These are phyloP conservation scores for Lophium mytilinum DNA, from an alignment of 495 filamentous ascomycete species.

Conservation along the genomic window DNA sequence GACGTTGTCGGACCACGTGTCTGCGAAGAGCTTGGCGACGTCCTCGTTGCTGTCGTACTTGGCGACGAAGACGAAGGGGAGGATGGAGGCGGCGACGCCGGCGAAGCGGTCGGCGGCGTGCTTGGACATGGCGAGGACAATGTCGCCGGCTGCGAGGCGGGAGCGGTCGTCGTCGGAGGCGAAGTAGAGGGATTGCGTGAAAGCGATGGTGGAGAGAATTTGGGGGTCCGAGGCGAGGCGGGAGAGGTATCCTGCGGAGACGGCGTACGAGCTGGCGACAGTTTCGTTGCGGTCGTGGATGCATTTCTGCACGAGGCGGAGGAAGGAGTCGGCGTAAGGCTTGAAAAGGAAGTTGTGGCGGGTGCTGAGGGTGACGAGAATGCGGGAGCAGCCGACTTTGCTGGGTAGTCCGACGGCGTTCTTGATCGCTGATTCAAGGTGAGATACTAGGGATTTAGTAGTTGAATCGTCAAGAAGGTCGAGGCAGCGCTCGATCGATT, in stretches of 20 bases:
- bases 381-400: constrained; percentile 80
- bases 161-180: constrained; percentile 60
- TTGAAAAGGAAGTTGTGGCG: constrained; percentile 63
- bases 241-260: constrained; percentile 75
- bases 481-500: constrained; percentile 83
- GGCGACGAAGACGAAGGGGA: constrained; percentile 82
- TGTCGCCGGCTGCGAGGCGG: constrained; percentile 69
- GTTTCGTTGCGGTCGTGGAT: constrained; percentile 87
- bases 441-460: constrained; percentile 63
- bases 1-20: constrained; percentile 84
- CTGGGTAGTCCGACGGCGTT: constrained; percentile 82
- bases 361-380: constrained; percentile 80
- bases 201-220: constrained; percentile 56
- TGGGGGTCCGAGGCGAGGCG: constrained; percentile 63
- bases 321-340: constrained; percentile 67
- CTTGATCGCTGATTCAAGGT: constrained; percentile 69
- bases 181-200: constrained; percentile 68
- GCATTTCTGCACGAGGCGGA: constrained; percentile 67
- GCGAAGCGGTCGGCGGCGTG: constrained; percentile 79
- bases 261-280: constrained; percentile 76
- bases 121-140: constrained; percentile 71
- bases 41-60: constrained; percentile 77
- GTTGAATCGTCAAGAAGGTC: constrained; percentile 71
- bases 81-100: constrained; percentile 58
- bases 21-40: constrained; percentile 63